phyloP scores from a whole-genome alignment of 108 stramenopile species.

The Skeletonema costatum region DNA sequence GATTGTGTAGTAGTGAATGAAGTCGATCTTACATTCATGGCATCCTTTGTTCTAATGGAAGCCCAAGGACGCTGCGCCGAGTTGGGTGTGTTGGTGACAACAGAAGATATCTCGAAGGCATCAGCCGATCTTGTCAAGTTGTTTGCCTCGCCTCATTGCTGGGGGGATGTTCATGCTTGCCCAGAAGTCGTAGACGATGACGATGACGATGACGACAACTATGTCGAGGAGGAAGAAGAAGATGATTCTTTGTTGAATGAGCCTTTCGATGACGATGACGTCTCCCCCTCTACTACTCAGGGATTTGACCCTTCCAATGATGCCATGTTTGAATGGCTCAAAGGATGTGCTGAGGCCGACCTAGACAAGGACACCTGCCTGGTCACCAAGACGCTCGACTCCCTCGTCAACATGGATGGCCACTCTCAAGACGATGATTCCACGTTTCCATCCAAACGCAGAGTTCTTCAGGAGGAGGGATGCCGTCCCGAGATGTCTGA shows the following conservation, averaged over 20 bases:
- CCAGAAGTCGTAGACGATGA: not conserved
- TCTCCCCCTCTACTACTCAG: not conserved
- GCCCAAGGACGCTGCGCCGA: constrained; percentile 11
- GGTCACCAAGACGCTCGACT: not conserved
- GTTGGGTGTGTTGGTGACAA: not conserved
- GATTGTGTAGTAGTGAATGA: not conserved
- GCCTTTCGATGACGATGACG: not conserved
- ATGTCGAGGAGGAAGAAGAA: not conserved
- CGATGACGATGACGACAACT: not conserved
- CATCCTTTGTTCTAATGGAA: constrained; percentile 4
- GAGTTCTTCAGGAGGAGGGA: not conserved
- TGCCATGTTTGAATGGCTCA: not conserved
- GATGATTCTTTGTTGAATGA: not conserved
- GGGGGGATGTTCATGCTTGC: constrained; percentile 8
- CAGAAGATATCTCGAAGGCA: constrained; percentile 12
- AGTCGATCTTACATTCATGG: not conserved
- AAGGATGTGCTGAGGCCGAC: not conserved
- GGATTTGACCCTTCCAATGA: not conserved
- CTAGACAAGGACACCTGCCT: not conserved
- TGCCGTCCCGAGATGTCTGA: not conserved
- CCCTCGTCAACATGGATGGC: not conserved
- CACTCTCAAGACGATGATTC: not conserved
- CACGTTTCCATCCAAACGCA: not conserved
- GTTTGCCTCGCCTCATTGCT: constrained; percentile 23
- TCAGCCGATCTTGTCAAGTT: constrained; percentile 19